Evolutionary conservation across 139 green algal genomes (phyloP), one percentile per base, ranked within the genome.

Genomic region (Bryopsis sp.): DNA sequence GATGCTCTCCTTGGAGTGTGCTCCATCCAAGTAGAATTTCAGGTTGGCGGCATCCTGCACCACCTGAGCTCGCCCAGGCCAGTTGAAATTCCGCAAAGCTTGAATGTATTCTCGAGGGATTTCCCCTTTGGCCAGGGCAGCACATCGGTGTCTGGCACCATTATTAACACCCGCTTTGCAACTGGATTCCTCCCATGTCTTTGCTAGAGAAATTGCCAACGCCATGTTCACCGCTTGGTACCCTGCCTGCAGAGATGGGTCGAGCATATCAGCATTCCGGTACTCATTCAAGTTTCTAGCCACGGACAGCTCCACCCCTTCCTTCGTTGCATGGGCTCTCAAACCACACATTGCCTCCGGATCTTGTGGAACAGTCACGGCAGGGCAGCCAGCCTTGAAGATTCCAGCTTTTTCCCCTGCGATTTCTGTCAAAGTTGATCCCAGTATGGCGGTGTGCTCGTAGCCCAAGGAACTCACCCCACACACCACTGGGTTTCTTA

Each of bases 371-470:
- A 87, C 81, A 2, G 87, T 96, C 54, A 94, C 82, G 1, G 84
- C 89, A 0, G 87, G 82, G 5, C 68, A 48, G 5, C 80, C 75
- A 0, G 61, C 7, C 79, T 96, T 93, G 58, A 97, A 84, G 67
- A 97, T 96, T 58, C 92, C 93, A 2, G 87, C 94, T 82, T 99
- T 99, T 67, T 99, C 94, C 2, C 69, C 33, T 1, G 94, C 94
- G 67, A 99, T 99, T 46, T 89, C 75, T 35, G 78, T 76, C 68
- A 99, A 72, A 0, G 94, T 99, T 84, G 97, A 46, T 0, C 92
- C 92, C 48, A 97, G 79, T 36, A 96, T 65, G 67, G 97, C 91
- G 80, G 95, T 91, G 82, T 99, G 94, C 76, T 99, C 94, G 47
- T 92, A 91, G 22, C 93, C 94, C 19, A 99, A 82, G 4, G 81